Evolutionary conservation across 768 basidiomycete species (phyloP).

Genomic region (Termitomyces sp.): DNA sequence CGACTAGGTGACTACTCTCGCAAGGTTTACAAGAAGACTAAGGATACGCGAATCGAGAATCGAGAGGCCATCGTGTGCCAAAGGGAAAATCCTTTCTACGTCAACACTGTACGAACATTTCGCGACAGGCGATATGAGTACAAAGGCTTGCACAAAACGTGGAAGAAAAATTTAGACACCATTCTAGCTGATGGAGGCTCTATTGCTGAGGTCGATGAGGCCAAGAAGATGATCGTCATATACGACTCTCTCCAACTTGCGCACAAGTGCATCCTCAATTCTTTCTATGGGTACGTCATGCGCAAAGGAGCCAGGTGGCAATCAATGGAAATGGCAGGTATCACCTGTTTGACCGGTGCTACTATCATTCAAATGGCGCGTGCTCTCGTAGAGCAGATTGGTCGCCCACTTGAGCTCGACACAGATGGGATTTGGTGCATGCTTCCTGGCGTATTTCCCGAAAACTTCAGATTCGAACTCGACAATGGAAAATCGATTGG

Average conservation of each 20-base stretch:
- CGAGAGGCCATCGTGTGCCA: slow-evolving; percentile 96
- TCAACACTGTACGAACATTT: slow-evolving; percentile 96
- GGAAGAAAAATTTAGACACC: slow-evolving; percentile 96
- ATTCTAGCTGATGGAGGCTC: slow-evolving; percentile 61
- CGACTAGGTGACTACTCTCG: slow-evolving; percentile 97
- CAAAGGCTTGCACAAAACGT: slow-evolving; percentile 96
- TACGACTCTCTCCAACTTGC: slow-evolving; percentile 98
- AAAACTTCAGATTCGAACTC: slow-evolving; percentile 95
- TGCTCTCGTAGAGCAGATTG: slow-evolving; percentile 94
- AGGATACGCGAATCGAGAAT: slow-evolving; percentile 93
- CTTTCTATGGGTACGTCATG: slow-evolving; percentile 99
- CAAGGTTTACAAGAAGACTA: slow-evolving; percentile 97
- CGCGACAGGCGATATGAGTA: slow-evolving; percentile 98
- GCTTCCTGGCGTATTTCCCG: slow-evolving; percentile 96
- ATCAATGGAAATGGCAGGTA: slow-evolving; percentile 99
- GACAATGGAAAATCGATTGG: slow-evolving; percentile 78
- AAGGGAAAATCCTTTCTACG: slow-evolving; percentile 97
- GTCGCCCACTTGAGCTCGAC: slow-evolving; percentile 93
- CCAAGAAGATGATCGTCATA: slow-evolving; percentile 97
- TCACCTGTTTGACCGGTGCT: slow-evolving; percentile 96
- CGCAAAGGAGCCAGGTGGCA: slow-evolving; percentile 99
- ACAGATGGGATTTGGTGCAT: slow-evolving; percentile 99
- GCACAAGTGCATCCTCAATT: slow-evolving; percentile 99
- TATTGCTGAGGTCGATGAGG: slow-evolving; percentile 88
- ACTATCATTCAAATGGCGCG: slow-evolving; percentile 99